Evolutionary conservation across 352 stramenopile genomes (phyloP).

Genomic region (Pythium periplocum): DNA sequence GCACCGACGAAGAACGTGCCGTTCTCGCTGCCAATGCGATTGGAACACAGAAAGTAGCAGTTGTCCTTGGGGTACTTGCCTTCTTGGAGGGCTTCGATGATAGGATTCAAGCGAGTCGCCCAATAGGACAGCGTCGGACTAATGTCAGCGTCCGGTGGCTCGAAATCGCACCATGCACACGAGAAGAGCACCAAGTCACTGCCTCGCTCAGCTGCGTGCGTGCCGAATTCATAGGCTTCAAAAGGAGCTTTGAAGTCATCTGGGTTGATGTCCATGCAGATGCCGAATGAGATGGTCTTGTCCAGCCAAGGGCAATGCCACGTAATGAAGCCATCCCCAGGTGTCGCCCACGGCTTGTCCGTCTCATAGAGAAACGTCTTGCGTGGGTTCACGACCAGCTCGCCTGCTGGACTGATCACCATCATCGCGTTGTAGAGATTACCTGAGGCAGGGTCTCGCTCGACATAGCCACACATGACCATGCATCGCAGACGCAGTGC

Average conservation of each 20-base stretch:
- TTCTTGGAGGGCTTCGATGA: slow-evolving; percentile 37
- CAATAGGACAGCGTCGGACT: slow-evolving; percentile 68
- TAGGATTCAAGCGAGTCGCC: slow-evolving; percentile 51
- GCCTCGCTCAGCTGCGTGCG: slow-evolving; percentile 32
- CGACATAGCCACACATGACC: slow-evolving; percentile 69
- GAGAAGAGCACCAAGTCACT: slow-evolving; percentile 79
- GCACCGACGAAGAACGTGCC: slow-evolving; percentile 79
- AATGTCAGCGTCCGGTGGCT: slow-evolving; percentile 35
- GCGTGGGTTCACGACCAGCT: slow-evolving; percentile 63
- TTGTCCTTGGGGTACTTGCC: slow-evolving; percentile 36
- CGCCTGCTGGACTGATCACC: slow-evolving; percentile 61
- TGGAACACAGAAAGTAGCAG: slow-evolving; percentile 73
- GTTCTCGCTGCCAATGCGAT: slow-evolving; percentile 72
- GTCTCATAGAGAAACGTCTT: slow-evolving; percentile 85
- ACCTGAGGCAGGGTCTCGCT: slow-evolving; percentile 22
- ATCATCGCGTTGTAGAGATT: slow-evolving; percentile 80
- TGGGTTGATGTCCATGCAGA: slow-evolving; percentile 90
- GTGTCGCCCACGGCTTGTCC: slow-evolving; percentile 74
- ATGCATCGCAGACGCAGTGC: slow-evolving; percentile 56
- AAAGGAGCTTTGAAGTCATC: slow-evolving; percentile 72
- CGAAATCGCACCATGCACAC: slow-evolving; percentile 80
- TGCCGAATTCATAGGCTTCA: slow-evolving; percentile 64
- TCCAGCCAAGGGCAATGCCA: slow-evolving; percentile 76
- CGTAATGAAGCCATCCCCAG: slow-evolving; percentile 49
- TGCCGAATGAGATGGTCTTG: slow-evolving; percentile 77